Evolutionary conservation across 75 land plant species (phyloP).

Genomic region (Gnetum montanum): DNA sequence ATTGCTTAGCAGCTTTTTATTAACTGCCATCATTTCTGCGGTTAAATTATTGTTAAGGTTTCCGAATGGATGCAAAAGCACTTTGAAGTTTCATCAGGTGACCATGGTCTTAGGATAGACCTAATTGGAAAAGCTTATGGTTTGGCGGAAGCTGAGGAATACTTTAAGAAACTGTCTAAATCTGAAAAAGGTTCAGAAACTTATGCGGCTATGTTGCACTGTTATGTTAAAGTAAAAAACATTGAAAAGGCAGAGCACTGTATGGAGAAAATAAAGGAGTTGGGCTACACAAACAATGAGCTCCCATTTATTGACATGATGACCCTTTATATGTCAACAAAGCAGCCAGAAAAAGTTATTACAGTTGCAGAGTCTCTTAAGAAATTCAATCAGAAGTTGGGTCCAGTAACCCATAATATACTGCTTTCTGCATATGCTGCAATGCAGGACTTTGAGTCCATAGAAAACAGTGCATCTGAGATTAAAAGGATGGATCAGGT

Average conservation of each 20-base stretch:
- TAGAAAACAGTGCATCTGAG: constrained; percentile 28
- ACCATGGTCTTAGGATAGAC: constrained; percentile 52
- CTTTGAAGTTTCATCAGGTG: constrained; percentile 38
- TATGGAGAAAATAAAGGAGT: constrained; percentile 38
- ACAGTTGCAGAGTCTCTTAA: constrained; percentile 23
- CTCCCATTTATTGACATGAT: constrained; percentile 51
- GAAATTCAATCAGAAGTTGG: constrained; percentile 25
- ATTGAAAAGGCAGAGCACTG: constrained; percentile 37
- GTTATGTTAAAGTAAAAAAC: constrained; percentile 30
- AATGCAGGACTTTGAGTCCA: constrained; percentile 23
- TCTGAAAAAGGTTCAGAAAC: constrained; percentile 18
- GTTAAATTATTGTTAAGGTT: too few relatives aligned
- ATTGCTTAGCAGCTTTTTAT: too few relatives aligned
- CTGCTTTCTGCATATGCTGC: constrained; percentile 30
- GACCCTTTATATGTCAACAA: constrained; percentile 27
- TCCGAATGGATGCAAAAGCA: constrained; percentile 54
- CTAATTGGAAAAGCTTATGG: constrained; percentile 47
- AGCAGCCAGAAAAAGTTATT: constrained; percentile 32
- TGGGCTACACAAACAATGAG: constrained; percentile 22
- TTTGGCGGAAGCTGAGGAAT: constrained; percentile 39
- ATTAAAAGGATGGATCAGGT: constrained; percentile 22
- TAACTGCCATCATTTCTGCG: too few relatives aligned
- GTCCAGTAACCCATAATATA: constrained; percentile 36
- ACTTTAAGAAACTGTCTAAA: constrained; percentile 41
- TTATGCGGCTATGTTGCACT: constrained; percentile 41